Percentiles rank a stretch among this genome's conserved stretches.
phyloP scores from a whole-genome alignment of 805 yeast genomes.

The Priceomyces melissophilus region DNA sequence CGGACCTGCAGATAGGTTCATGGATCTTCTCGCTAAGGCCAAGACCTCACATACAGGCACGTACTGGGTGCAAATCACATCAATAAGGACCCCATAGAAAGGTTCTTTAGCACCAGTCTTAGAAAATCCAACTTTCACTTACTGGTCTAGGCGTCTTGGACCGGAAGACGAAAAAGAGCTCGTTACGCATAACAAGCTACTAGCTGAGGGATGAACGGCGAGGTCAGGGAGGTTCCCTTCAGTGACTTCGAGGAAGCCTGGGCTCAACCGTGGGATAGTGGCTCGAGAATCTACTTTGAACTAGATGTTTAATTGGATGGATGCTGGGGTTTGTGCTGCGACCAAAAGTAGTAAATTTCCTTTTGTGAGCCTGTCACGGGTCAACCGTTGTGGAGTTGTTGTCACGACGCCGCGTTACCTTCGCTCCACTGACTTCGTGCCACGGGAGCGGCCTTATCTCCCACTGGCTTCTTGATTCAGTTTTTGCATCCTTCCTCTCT shows the following conservation, averaged over 20 bases:
- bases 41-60: background rate
- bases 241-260: background rate
- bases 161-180: background rate
- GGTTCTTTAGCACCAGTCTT: background rate
- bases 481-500: no score
- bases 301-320: no score
- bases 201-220: constrained; percentile 1
- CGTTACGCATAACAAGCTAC: background rate
- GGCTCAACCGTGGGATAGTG: background rate
- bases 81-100: background rate
- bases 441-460: no score
- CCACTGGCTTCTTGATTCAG: no score
- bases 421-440: no score
- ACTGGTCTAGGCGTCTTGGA: constrained; percentile 3
- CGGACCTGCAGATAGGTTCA: constrained; percentile 1
- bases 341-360: no score
- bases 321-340: no score
- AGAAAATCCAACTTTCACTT: constrained; percentile 1
- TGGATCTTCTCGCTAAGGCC: background rate
- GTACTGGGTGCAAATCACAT: constrained; percentile 2
- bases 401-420: no score
- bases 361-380: no score
- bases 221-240: constrained; percentile 1
- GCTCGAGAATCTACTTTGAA: constrained; percentile 1
- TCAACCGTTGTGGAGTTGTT: no score